A percentile compares a stretch with the other conserved stretches of the same genome.
phyloP scores from a whole-genome alignment of 129 eudicot species.

The Dittrichia graveolens region DNA sequence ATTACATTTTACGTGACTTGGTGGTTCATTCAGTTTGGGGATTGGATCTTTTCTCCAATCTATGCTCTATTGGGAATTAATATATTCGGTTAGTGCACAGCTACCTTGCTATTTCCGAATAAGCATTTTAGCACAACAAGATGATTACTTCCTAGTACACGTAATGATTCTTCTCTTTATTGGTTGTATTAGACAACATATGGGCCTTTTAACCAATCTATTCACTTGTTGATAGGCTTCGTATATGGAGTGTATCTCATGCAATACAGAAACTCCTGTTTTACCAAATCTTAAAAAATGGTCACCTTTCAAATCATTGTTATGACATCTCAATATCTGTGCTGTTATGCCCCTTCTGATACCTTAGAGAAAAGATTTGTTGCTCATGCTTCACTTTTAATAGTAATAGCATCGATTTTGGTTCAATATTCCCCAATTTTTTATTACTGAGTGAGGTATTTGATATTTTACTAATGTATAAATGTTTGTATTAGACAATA shows the following conservation, averaged over 20 bases:
- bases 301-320: background rate
- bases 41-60: constrained; percentile 67
- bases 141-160: constrained; percentile 14
- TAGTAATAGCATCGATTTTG: too few species aligned
- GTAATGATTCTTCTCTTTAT: background rate
- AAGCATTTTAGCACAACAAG: background rate
- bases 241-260: background rate
- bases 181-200: background rate
- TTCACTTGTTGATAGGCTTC: background rate
- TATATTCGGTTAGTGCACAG: constrained; percentile 58
- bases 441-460: background rate
- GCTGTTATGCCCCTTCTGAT: background rate
- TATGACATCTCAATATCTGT: background rate
- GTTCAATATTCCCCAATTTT: too few species aligned
- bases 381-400: background rate
- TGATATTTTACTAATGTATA: background rate
- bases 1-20: constrained; percentile 65
- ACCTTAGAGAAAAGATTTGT: background rate
- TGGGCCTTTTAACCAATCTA: background rate
- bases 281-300: background rate
- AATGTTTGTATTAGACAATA: background rate
- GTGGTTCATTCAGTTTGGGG: constrained; percentile 74
- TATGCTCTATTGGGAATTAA: constrained; percentile 63
- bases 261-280: background rate
- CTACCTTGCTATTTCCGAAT: background rate